A percentile compares a stretch with the other conserved stretches of the same genome.
Evolutionary conservation across 2,329 filamentous ascomycete genomes (phyloP).

Genomic region (Cercospora sp.): DNA sequence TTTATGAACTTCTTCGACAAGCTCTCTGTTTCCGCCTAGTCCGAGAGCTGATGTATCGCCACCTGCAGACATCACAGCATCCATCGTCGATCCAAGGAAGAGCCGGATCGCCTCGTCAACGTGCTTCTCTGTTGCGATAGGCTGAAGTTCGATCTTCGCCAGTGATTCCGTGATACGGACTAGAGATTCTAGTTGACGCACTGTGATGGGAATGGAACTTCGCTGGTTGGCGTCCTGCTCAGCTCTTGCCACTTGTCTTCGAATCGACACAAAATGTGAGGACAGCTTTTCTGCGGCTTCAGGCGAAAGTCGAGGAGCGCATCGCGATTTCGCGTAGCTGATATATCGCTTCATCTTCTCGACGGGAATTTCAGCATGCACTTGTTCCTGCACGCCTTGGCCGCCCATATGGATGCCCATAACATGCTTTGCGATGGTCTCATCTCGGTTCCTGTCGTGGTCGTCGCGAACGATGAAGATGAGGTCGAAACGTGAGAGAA

Average conservation of each 20-base stretch:
- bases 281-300: constrained; percentile 95
- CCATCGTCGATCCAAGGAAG: constrained; percentile 96
- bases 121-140: constrained; percentile 83
- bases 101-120: constrained; percentile 97
- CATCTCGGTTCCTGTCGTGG: constrained; percentile 84
- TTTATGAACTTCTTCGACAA: constrained; percentile 84
- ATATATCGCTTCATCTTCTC: constrained; percentile 98
- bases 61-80: constrained; percentile 64
- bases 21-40: constrained; percentile 73
- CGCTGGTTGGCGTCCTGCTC: constrained; percentile 88
- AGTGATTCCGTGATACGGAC: constrained; percentile 95
- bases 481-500: constrained; percentile 98
- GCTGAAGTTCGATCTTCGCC: constrained; percentile 83
- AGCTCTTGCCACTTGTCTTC: constrained; percentile 86
- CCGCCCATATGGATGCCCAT: constrained; percentile 97
- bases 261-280: constrained; percentile 94
- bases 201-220: constrained; percentile 93
- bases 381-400: constrained; percentile 78
- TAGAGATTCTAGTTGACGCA: constrained; percentile 94
- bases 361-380: constrained; percentile 85
- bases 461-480: constrained; percentile 98
- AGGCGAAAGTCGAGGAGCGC: constrained; percentile 83
- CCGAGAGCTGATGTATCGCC: constrained; percentile 73
- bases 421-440: constrained; percentile 92
- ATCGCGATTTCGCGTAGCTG: constrained; percentile 95